Base-by-base conservation (phyloP, 305 asterid species). In the Coffea humblotiana region DNA sequence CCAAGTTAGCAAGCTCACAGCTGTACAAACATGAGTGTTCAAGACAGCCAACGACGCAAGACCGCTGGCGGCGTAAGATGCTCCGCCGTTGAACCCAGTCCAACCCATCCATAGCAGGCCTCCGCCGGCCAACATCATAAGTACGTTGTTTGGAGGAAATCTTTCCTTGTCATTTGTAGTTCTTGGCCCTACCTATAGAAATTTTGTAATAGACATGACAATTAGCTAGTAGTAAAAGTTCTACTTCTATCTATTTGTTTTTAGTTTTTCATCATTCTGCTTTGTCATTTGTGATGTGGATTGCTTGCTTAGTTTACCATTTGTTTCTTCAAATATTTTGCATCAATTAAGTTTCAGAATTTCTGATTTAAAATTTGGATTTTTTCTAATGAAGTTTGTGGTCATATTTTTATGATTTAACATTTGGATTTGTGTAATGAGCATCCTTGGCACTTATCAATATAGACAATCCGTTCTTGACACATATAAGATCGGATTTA, bases 21-120 rank as follows among this genome's bases (percentile, higher is more conserved):
- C 90, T 0, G 88, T 66, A 73, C 87, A 87, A 19, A 87, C 78
- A 15, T 87, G 88, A 2, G 88, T 87, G 70, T 87, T 87, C 69
- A 87, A 27, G 13, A 85, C 27, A 43, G 90, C 90, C 79, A 85
- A 56, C 16, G 88, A 77, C 0, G 86, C 48, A 0, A 49, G 45
- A 0, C 56, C 56, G 72, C 77, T 77, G 10, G 88, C 83, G 0
- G 88, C 79, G 27, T 85, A 87, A 10, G 88, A 87, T 7, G 83
- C 90, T 1, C 87, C 88, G 7, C 88, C 88, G 6, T 87, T 87
- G 87, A 87, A 87, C 72, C 90, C 88, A 0, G 78, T 81, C 90
- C 83, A 87, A 9, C 90, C 88, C 87, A 87, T 74, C 90, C 90
- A 87, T 40, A 87, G 75, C 76, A 87, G 84, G 16, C 88, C 88